Percentiles rank a stretch among this genome's conserved stretches.
phyloP scores from a whole-genome alignment of 257 asterid genomes.

The Apocynum venetum region DNA sequence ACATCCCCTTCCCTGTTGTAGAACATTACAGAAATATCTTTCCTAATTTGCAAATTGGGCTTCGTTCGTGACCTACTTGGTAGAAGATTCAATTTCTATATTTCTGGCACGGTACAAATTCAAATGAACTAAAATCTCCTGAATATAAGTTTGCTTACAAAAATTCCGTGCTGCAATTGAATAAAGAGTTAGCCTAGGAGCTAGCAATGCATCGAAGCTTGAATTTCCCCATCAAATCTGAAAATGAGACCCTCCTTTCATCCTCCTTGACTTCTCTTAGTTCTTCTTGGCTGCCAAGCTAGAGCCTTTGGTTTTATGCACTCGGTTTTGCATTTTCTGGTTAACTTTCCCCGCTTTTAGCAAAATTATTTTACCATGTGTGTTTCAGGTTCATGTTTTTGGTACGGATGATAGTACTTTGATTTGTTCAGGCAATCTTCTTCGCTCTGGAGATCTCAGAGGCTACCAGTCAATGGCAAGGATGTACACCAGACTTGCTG shows the following conservation, averaged over 20 bases:
- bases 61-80: background rate
- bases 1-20: background rate
- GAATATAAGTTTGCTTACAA: background rate
- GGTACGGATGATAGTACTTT: background rate
- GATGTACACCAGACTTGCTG: conserved; percentile 98
- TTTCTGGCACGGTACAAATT: background rate
- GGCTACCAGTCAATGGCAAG: conserved; percentile 97
- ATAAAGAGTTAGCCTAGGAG: background rate
- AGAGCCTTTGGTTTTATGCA: background rate
- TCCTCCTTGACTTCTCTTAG: background rate
- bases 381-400: background rate
- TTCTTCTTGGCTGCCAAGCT: background rate
- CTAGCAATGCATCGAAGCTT: background rate
- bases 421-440: conserved; percentile 70
- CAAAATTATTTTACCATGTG: background rate
- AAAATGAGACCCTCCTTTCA: background rate
- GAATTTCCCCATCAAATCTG: background rate
- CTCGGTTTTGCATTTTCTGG: background rate
- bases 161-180: too few relatives aligned
- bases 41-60: background rate
- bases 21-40: background rate
- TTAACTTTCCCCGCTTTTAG: too few relatives aligned
- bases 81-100: background rate
- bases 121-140: too few relatives aligned
- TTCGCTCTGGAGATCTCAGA: conserved; percentile 82